Conservation (phyloP, 306 rosid genomes). For the Cucurbita maxima region DNA sequence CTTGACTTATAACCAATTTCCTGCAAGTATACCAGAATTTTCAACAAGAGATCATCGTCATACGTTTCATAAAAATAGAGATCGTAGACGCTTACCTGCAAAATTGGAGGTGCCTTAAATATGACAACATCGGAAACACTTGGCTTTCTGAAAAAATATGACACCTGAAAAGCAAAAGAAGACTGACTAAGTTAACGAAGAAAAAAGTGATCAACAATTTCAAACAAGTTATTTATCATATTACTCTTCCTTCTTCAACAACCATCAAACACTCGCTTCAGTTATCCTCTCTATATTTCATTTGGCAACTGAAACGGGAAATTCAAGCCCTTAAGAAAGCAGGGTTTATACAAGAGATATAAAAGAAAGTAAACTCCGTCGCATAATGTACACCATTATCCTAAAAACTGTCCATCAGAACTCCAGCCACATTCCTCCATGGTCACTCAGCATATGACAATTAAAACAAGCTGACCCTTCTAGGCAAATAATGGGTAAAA, state of each 20-base stretch:
- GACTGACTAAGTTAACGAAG: background rate
- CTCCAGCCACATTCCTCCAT: background rate
- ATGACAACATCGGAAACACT: slow-evolving; percentile 85
- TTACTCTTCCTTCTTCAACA: slow-evolving; percentile 2
- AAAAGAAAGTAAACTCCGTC: background rate
- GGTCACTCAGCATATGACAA: background rate
- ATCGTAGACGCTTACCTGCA: slow-evolving; percentile 43
- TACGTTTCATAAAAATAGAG: background rate
- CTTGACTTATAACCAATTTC: slow-evolving; percentile 42
- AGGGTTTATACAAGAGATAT: background rate
- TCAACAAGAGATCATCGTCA: slow-evolving; percentile 9
- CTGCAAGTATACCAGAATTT: slow-evolving; percentile 23
- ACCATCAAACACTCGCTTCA: background rate
- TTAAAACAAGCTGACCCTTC: background rate
- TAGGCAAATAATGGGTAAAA: background rate
- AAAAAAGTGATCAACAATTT: background rate
- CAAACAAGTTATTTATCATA: background rate
- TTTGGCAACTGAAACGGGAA: slow-evolving; percentile 4
- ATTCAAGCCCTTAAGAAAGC: background rate
- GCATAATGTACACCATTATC: background rate
- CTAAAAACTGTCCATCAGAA: background rate
- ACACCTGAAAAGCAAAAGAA: slow-evolving; percentile 41
- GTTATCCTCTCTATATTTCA: background rate
- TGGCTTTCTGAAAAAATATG: slow-evolving; percentile 72
- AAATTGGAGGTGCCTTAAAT: slow-evolving; percentile 67